Evolutionary conservation across 768 basidiomycete genomes (phyloP), one percentile per base, ranked within the genome.

Genomic region (Lentinula aciculospora): DNA sequence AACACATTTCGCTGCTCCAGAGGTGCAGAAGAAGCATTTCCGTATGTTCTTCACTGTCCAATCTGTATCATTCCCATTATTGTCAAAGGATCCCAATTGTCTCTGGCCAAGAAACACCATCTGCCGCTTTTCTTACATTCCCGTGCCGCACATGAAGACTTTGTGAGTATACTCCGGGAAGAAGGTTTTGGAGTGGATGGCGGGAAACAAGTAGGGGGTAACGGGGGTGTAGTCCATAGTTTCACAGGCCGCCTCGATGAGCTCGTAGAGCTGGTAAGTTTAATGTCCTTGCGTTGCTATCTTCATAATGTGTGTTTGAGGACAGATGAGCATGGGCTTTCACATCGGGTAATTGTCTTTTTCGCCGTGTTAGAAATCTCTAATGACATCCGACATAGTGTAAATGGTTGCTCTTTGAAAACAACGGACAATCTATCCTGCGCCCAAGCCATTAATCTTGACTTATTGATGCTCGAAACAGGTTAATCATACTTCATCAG

Each of bases 101-200:
- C 65, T 1, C 72, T 93, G 6, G 86, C 89, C 3, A 84, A 86
- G 66, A 86, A 84, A 64, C 79, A 86, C 63, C 76, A 81, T 62
- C 76, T 94, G 8, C 91, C 92, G 0, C 68, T 94, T 21, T 93
- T 93, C 69, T 76, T 94, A 3, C 92, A 93, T 68, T 91, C 85
- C 1, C 81, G 92, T 19, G 81, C 85, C n/a, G 85, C 88, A 1
- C 89, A 92, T 63, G 44, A 61, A 1, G 91, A 92, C 62, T 76
- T 93, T 58, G 81, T 89, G 27, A 66, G 64, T 19, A 86, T 87
- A 19, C 75, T 93, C 23, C 75, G 72, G 23, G 83, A 85, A 57
- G 83, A 85, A 61, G 85, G 88, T 1, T 88, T 88, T 65, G 76
- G 78, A 15, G 70, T 76, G 37, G 69, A 81, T 62, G 80, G 85